These are phyloP conservation scores for Alternaria viburni DNA, from an alignment of 2,329 filamentous ascomycete species.

Conservation along the genomic window DNA sequence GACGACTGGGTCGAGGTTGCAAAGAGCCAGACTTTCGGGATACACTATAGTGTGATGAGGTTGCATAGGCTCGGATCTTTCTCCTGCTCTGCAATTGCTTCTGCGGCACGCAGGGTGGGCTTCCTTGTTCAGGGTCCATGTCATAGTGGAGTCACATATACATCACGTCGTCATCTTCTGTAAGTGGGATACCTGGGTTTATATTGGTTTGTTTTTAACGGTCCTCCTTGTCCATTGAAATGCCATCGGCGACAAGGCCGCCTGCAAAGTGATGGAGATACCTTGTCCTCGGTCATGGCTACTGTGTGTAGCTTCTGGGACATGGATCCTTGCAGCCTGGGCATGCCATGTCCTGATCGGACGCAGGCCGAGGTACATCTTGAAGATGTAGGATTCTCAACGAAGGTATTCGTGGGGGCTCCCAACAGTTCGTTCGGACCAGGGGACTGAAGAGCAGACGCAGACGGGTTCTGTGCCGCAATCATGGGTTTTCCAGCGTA, in stretches of 20 bases:
- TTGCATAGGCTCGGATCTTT: not conserved
- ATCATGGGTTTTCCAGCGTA: not conserved
- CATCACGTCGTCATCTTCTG: not conserved
- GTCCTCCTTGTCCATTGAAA: conserved; percentile 4
- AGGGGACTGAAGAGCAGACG: not conserved
- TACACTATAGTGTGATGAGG: not conserved
- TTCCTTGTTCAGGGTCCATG: not conserved
- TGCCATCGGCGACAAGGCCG: not conserved
- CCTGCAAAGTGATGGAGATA: not conserved
- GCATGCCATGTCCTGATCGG: not conserved
- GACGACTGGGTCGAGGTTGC: not conserved
- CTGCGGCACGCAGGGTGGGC: not conserved
- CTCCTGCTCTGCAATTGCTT: not conserved
- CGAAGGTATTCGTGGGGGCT: not conserved
- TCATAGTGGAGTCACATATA: not conserved
- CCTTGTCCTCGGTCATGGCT: not conserved
- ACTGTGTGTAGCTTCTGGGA: not conserved
- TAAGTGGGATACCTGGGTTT: conserved; percentile 3
- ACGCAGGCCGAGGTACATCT: not conserved
- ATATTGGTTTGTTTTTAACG: conserved; percentile 12
- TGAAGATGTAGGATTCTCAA: not conserved
- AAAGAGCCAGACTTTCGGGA: not conserved
- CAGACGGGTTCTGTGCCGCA: not conserved
- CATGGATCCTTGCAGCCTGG: not conserved
- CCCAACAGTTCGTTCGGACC: not conserved